Base-by-base conservation (phyloP, 192 early-diverging fungal species). In the Mortierella hygrophila region DNA sequence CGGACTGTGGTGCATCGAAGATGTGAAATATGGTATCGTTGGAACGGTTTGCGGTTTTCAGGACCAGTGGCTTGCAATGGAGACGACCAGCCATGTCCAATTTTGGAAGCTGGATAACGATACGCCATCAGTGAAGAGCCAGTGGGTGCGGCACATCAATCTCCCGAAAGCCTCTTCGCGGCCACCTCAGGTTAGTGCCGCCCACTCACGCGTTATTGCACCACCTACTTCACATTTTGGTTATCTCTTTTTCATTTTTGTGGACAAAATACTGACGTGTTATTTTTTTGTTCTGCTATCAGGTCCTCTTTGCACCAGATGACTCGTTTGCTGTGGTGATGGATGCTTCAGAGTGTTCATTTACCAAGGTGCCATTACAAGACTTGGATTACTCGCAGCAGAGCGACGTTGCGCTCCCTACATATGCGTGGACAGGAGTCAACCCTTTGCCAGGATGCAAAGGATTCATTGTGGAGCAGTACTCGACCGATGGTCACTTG, bases 1-100 rank as follows among this genome's bases (percentile, higher is more conserved):
- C 8, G 80, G 80, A 55, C 47, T 81, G 20, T 81, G 80, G 80
- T 81, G 80, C 18, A 81, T 81, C 15, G 74, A 75, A 4, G 80
- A 81, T 26, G 37, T 21, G 38, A 54, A 42, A 15, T 0, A 35
- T 44, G n/a, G 41, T 7, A 44, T 75, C 15, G 21, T 23, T 10
- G 68, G 47, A 1, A 70, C 52, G 15, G 52, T 75, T 11, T 81
- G 80, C 29, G 68, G 80, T 11, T 20, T 75, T 15, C 20, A 15
- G 26, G 68, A 81, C 0, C 73, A 44, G 18, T 81, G 80, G 80
- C 70, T 81, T 29, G 74, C 80, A 0, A 6, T 81, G 18, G 80
- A 81, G 52, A 55, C 80, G 23, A 55, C 68, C 37, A 40, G 16
- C 38, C 65, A 81, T 26, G 68, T 81, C 35, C 73, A 75, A 26